Base-by-base conservation (phyloP, 495 filamentous ascomycete genomes). In the Aspergillus mulundensis region DNA sequence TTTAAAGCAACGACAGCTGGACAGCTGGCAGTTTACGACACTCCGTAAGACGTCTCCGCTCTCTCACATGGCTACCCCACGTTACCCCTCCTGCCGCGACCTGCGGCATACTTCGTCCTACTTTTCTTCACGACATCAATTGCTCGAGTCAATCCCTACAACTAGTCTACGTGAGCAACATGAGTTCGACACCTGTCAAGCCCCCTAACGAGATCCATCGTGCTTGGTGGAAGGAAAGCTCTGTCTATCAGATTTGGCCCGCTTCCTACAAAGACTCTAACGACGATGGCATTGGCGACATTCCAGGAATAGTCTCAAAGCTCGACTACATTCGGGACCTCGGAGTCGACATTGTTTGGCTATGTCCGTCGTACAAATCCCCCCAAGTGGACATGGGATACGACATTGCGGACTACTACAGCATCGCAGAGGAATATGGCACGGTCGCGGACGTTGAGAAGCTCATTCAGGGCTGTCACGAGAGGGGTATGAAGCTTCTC, bases 181-280 rank as follows among this genome's bases (percentile, higher is more conserved):
- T 57, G 54, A 45, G 46, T 39, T 20, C 19, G 7, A 46, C 54
- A 7, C 39, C 39, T 16, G 50, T 65, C 18, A 72, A 64, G 46
- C 43, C 68, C 11, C 39, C 64, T 40, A 63, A 60, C 19, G 57
- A 66, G 32, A 75, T 70, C 62, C 73, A 71, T 66, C 76, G 66
- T 48, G 74, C 69, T 42, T 78, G 73, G 79, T 81, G 80, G 79
- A 81, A 81, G 66, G 80, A 82, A 61, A 68, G 58, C 54, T 77
- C 69, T 18, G 80, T 87, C 40, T 89, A 89, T 62, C 86, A 89
- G 61, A 84, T 89, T 52, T 89, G 85, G 72, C 85, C 85, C 2
- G 78, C 84, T 3, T 81, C 76, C 7, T 88, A 81, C 71, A 79
- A 82, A 21, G 87, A 88, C 66, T 82, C 82, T 32, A 85, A 87